Percentiles rank a stretch among this genome's conserved stretches.
Conservation (phyloP, 441 rosid species). For the Biscutella laevigata region DNA sequence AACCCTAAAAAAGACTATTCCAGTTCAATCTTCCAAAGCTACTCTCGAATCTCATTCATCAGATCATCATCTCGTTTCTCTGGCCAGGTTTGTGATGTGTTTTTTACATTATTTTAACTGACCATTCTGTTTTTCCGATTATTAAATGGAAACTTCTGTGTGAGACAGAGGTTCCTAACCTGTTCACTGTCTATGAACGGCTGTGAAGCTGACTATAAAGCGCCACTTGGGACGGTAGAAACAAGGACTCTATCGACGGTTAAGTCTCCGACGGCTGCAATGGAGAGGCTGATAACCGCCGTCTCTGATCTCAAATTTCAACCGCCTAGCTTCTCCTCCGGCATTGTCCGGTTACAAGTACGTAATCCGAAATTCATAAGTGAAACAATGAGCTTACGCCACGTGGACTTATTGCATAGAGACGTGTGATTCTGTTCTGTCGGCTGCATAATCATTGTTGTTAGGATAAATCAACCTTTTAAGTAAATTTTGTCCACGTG, state of each 20-base stretch:
- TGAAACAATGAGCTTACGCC: constrained; percentile 16
- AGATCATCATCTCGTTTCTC: background rate
- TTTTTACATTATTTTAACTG: background rate
- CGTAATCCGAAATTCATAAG: background rate
- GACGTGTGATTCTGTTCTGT: background rate
- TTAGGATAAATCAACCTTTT: too few species aligned
- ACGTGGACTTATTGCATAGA: constrained; percentile 35
- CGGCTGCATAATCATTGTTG: background rate
- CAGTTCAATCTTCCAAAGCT: background rate
- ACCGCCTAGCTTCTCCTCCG: constrained; percentile 48
- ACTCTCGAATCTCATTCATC: constrained; percentile 3
- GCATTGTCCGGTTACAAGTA: constrained; percentile 71
- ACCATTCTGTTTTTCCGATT: background rate
- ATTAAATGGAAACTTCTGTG: background rate
- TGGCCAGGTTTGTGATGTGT: constrained; percentile 9
- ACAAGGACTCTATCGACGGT: constrained; percentile 43
- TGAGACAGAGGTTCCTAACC: constrained; percentile 6
- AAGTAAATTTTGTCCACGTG: too few species aligned
- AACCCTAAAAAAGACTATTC: background rate
- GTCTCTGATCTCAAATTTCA: constrained; percentile 33
- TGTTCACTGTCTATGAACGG: constrained; percentile 46
- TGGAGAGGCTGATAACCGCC: constrained; percentile 43
- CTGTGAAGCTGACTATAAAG: constrained; percentile 38
- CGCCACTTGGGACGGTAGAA: constrained; percentile 44
- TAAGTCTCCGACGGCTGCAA: constrained; percentile 41